Conservation (phyloP, 768 basidiomycete genomes). For the Pisolithus sp. region DNA sequence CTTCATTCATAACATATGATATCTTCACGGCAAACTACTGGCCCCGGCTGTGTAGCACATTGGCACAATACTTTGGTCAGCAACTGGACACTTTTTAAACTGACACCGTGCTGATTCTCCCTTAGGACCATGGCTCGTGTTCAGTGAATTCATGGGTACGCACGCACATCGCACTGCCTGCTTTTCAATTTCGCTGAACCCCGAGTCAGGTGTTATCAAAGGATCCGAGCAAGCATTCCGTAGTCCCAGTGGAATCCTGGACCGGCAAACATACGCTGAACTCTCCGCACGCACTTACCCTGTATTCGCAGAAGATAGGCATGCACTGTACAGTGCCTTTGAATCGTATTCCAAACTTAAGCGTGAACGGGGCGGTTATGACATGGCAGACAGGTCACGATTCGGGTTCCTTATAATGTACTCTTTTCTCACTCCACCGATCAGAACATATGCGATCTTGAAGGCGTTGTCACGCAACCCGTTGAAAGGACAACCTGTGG, state of each 20-base stretch:
- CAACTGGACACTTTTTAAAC: background rate
- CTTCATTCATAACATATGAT: conserved; percentile 32
- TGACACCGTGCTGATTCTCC: background rate
- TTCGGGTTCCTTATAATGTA: background rate
- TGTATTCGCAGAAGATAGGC: conserved; percentile 43
- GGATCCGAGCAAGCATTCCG: conserved; percentile 48
- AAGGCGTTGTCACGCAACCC: conserved; percentile 18
- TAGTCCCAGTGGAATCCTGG: conserved; percentile 31
- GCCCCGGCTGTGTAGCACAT: conserved; percentile 43
- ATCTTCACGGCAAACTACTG: conserved; percentile 45
- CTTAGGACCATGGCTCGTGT: conserved; percentile 52
- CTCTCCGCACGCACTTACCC: conserved; percentile 46
- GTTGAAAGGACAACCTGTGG: conserved; percentile 35
- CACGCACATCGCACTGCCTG: background rate
- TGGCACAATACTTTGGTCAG: conserved; percentile 44
- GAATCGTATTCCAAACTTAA: conserved; percentile 41
- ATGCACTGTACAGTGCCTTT: conserved; percentile 46
- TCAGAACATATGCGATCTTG: conserved; percentile 47
- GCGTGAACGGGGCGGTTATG: conserved; percentile 32
- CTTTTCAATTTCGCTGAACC: background rate
- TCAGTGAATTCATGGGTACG: conserved; percentile 53
- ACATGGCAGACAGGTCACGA: conserved; percentile 50
- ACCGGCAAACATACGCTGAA: conserved; percentile 34
- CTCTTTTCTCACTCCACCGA: background rate
- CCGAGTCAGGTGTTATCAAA: conserved; percentile 42